Evolutionary conservation across 139 green algal genomes (phyloP), one percentile per base, ranked within the genome.

Genomic region (Haematococcus lacustris): DNA sequence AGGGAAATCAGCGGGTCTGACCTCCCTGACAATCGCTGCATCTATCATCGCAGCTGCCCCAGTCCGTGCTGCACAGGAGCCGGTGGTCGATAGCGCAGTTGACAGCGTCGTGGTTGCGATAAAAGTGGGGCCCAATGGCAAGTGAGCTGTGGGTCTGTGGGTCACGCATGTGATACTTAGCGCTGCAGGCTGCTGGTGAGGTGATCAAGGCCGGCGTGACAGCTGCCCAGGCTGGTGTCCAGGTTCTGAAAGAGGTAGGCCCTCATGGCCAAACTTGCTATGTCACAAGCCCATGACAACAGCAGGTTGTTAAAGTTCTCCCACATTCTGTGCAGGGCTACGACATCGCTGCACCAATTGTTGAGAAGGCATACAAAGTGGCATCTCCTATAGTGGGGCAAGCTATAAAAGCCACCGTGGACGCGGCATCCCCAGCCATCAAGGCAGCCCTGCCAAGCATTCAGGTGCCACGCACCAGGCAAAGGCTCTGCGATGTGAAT

Each of bases 301-400:
- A 28, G 43, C 43, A 28, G 9, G 17, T 53, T 53, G 43, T 53
- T 9, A 53, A 53, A 9, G 43, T 17, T 9, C 17, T 53, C 9
- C 43, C 43, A 17, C 43, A 53, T 17, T 9, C 43, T 53, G 17
- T 64, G 53, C 77, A 88, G 85, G 80, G 82, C 37, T 87, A 87
- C 51, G 81, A 87, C 28, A 67, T 81, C 43, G 85, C 86, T 25
- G 78, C 85, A 1, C 91, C 91, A 9, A 78, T 85, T 2, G 77
- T 91, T 59, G 77, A 90, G 71, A 70, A 87, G 62, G 85, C 75
- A 4, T 47, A 76, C 2, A 78, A 87, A 2, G 66, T 71, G 2
- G 82, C 79, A 1, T 35, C 79, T 23, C 88, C 88, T 3, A 80
- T 83, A 17, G 73, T 89, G 33, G 66, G 80, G 51, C 53, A 78